A percentile compares a stretch with the other conserved stretches of the same genome.
Conservation (phyloP, 1,284 basidiomycete genomes). For the Moniliella sp. region DNA sequence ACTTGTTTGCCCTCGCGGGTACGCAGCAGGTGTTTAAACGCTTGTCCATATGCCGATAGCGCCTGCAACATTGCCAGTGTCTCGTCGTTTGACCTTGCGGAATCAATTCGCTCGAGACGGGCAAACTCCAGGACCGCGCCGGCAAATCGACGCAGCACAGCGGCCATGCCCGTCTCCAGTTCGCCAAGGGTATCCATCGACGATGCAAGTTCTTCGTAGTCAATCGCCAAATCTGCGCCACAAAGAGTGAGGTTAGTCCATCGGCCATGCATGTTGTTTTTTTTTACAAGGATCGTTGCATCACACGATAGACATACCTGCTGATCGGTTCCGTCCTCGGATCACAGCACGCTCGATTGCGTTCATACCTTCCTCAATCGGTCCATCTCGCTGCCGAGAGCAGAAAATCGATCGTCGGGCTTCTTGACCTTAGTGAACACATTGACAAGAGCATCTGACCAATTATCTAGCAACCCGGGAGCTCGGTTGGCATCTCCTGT, state of each 20-base stretch:
- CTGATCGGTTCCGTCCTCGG: conserved; percentile 14
- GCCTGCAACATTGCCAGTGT: conserved; percentile 73
- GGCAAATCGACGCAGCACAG: conserved; percentile 81
- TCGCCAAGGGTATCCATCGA: conserved; percentile 88
- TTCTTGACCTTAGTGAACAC: conserved; percentile 83
- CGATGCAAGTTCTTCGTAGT: conserved; percentile 88
- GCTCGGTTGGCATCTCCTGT: not conserved
- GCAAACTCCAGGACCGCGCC: conserved; percentile 65
- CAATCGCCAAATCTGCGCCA: conserved; percentile 47
- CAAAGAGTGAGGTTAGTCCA: too few relatives aligned
- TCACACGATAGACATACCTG: conserved; percentile 63
- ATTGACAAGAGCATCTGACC: conserved; percentile 84
- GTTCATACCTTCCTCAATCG: conserved; percentile 76
- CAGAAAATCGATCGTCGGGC: conserved; percentile 78
- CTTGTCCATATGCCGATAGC: conserved; percentile 62
- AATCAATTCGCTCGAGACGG: conserved; percentile 17
- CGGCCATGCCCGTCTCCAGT: conserved; percentile 89
- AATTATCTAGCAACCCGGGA: conserved; percentile 45
- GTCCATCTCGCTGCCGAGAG: conserved; percentile 72
- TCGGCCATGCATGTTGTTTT: too few relatives aligned
- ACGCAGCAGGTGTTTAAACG: conserved; percentile 72
- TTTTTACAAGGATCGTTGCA: too few relatives aligned
- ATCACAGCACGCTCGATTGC: conserved; percentile 44
- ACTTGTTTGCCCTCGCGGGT: conserved; percentile 92
- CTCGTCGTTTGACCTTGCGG: conserved; percentile 37